Evolutionary conservation across 1,139 yeast genomes (phyloP).

Genomic region (Pichia sp.): DNA sequence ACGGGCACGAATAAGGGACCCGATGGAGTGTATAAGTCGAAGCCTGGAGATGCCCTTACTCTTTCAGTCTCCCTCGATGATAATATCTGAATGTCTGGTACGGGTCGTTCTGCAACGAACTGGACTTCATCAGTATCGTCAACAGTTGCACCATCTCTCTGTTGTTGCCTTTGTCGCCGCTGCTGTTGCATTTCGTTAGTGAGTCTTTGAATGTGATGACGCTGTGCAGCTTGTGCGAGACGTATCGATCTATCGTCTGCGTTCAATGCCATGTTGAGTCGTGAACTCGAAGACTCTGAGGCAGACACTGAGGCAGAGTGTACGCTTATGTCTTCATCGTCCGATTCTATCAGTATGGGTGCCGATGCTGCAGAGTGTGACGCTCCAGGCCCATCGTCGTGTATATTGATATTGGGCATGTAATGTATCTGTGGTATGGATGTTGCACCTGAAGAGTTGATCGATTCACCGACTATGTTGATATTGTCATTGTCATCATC

Average conservation of each 20-base stretch:
- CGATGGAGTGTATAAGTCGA: conserved; percentile 7
- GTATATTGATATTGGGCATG: background rate
- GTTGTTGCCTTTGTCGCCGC: no score
- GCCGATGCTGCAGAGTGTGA: background rate
- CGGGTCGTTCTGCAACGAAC: conserved; percentile 14
- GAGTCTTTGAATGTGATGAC: no score
- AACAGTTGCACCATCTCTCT: no score
- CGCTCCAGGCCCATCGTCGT: background rate
- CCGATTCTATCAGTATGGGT: conserved; percentile 11
- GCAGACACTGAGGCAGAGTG: no score
- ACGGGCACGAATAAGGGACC: conserved; percentile 8
- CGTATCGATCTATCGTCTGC: conserved; percentile 6
- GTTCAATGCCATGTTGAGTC: conserved; percentile 3
- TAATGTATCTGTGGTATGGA: background rate
- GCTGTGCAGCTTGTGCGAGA: conserved; percentile 4
- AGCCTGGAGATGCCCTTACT: conserved; percentile 5
- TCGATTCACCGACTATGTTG: no score
- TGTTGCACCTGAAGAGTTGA: no score
- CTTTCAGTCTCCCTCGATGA: conserved; percentile 1
- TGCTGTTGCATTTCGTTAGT: no score
- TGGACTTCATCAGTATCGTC: conserved; percentile 20
- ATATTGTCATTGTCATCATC: no score
- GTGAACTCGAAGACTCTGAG: no score
- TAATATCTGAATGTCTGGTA: conserved; percentile 12
- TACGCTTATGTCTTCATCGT: conserved; percentile 6